Evolutionary conservation across 305 asterid species (phyloP), one percentile per base, ranked within the genome.

Genomic region (Fraxinus xanthoxyloides): DNA sequence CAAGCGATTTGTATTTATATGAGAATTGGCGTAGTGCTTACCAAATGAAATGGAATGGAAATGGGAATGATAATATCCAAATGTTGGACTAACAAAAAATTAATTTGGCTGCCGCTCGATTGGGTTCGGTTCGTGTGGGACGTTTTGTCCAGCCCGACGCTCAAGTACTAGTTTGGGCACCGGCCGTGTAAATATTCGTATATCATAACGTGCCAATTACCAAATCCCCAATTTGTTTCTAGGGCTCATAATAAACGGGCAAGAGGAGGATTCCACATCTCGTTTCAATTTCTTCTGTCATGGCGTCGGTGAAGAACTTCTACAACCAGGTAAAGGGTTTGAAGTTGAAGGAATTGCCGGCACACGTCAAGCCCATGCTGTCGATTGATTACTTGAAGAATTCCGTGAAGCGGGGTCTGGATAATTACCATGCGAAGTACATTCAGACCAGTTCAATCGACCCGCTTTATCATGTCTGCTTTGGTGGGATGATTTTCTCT

Each of bases 311-410:
- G 8, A 56, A 97, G 84, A 85, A 80, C 24, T 88, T 92, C 83
- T 90, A 85, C 93, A 95, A 88, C 86, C 97, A 93, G 88, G 86
- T 94, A 17, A 95, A 86, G 90, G 94, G 90, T 19, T 5, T 92
- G 97, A 94, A 89, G 91, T 89, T 95, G 89, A 92, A 81, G 90
- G 99, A 95, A 61, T 82, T 94, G 26, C 97, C 97, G 26, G 90
- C 80, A n/a, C 87, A 91, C 81, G 77, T 95, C 24, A 95, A 95
- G 86, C 98, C 98, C 32, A 86, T 88, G 85, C 61, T 94, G 51
- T 23, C 95, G 65, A 5, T 92, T 38, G 79, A 28, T 7, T 87
- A 86, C 85, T 70, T 85, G 24, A 95, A 90, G 90, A 86, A 79
- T 54, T 63, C 88, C 48, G 8, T 80, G 77, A 86, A 86, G 87